Conservation (phyloP, 192 early-diverging fungal species). For the Ambispora gerdemannii region DNA sequence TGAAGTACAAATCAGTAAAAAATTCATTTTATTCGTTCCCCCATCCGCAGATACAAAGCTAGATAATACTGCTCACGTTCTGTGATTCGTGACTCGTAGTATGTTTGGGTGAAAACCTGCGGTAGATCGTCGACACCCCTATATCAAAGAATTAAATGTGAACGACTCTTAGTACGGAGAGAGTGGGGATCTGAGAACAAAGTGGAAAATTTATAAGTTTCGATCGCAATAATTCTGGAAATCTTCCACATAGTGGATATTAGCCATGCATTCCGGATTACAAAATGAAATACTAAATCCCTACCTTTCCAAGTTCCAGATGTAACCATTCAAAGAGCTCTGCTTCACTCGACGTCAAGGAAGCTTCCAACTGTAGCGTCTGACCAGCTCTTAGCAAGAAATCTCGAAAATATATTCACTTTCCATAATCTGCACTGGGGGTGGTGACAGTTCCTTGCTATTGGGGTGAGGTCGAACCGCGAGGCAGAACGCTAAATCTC, state of each 20-base stretch:
- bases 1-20: no score
- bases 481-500: constrained; percentile 7
- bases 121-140: constrained; percentile 25
- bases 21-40: background rate
- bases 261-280: no score
- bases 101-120: constrained; percentile 20
- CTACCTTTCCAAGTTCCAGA: constrained; percentile 27
- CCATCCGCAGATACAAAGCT: background rate
- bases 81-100: constrained; percentile 20
- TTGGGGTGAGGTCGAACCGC: constrained; percentile 5
- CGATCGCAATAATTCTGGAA: no score
- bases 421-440: constrained; percentile 22
- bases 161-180: constrained; percentile 21
- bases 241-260: no score
- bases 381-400: constrained; percentile 27
- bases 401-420: constrained; percentile 24
- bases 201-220: no score
- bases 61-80: constrained; percentile 12
- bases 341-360: constrained; percentile 20
- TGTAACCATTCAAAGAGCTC: constrained; percentile 24
- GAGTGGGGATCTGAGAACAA: constrained; percentile 10
- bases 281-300: background rate
- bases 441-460: constrained; percentile 13
- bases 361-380: constrained; percentile 15
- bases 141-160: constrained; percentile 25